These are phyloP conservation scores for Paralagenidium karlingii DNA, from an alignment of 352 stramenopile genomes.

Conservation along the genomic window DNA sequence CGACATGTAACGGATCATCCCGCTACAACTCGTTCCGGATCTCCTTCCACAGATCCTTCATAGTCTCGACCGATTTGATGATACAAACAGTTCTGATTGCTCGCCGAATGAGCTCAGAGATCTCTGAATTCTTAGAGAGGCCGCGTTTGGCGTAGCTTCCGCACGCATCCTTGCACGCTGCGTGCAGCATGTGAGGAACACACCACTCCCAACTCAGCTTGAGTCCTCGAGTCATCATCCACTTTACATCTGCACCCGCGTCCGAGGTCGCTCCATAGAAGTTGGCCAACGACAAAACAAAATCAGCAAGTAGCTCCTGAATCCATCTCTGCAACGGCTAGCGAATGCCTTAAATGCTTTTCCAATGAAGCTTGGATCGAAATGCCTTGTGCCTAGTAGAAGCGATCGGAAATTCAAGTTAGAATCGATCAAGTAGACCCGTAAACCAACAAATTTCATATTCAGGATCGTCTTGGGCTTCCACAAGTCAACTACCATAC, in stretches of 20 bases:
- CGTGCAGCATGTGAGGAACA: slow-evolving; percentile 9
- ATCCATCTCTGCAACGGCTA: slow-evolving; percentile 8
- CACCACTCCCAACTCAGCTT: slow-evolving; percentile 11
- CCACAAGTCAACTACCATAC: too few species aligned
- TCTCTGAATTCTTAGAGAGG: too few species aligned
- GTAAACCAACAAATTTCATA: slow-evolving; percentile 8
- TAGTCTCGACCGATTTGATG: too few species aligned
- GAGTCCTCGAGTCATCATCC: slow-evolving; percentile 5
- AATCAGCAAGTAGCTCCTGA: slow-evolving; percentile 7
- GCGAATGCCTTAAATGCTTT: slow-evolving; percentile 5
- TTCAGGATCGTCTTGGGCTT: too few species aligned
- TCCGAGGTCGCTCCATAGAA: slow-evolving; percentile 12
- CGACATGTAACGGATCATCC: too few species aligned
- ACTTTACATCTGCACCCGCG: slow-evolving; percentile 6
- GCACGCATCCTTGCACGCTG: slow-evolving; percentile 12
- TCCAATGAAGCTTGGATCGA: slow-evolving; percentile 1
- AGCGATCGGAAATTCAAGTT: slow-evolving; percentile 9
- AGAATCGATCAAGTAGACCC: slow-evolving; percentile 10
- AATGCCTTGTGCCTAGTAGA: slow-evolving; percentile 5
- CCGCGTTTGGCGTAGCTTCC: too few species aligned
- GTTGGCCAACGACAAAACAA: slow-evolving; percentile 2
- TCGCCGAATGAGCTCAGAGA: too few species aligned
- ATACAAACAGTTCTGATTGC: too few species aligned
- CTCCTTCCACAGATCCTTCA: too few species aligned
- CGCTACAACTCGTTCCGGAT: too few species aligned